These are phyloP conservation scores for Aspergillus haitiensis DNA, from an alignment of 495 filamentous ascomycete genomes.

Conservation along the genomic window DNA sequence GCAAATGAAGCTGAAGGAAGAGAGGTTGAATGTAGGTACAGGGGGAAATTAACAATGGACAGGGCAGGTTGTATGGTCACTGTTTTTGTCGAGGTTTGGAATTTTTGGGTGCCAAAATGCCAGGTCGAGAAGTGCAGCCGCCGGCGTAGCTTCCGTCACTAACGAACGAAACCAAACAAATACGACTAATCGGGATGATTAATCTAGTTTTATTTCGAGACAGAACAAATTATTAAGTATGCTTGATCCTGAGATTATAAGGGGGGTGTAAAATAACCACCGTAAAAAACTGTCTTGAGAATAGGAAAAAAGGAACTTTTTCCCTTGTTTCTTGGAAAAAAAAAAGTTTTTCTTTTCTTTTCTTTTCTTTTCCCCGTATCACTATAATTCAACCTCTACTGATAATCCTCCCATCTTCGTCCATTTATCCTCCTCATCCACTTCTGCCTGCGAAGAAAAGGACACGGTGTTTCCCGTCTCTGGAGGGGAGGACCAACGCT, in stretches of 20 bases:
- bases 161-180: slow-evolving; percentile 12
- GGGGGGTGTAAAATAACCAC: neutral
- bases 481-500: slow-evolving; percentile 6
- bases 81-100: slow-evolving; percentile 29
- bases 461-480: slow-evolving; percentile 47
- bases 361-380: neutral
- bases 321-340: neutral
- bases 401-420: neutral
- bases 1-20: slow-evolving; percentile 20
- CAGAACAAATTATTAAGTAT: neutral
- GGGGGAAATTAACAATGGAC: slow-evolving; percentile 16
- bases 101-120: slow-evolving; percentile 31
- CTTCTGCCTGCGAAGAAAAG: slow-evolving; percentile 31
- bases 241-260: neutral
- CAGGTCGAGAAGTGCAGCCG: slow-evolving; percentile 37
- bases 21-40: slow-evolving; percentile 15
- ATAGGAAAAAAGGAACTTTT: neutral
- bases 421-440: slow-evolving; percentile 16
- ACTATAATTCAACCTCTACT: neutral
- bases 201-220: slow-evolving; percentile 1
- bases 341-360: neutral
- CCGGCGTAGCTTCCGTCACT: slow-evolving; percentile 42
- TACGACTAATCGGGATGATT: slow-evolving; percentile 6
- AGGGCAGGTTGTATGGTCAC: slow-evolving; percentile 20
- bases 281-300: neutral